These are phyloP conservation scores for Arthrobotrys pseudoclavata DNA, from an alignment of 2,329 filamentous ascomycete species.

Conservation along the genomic window DNA sequence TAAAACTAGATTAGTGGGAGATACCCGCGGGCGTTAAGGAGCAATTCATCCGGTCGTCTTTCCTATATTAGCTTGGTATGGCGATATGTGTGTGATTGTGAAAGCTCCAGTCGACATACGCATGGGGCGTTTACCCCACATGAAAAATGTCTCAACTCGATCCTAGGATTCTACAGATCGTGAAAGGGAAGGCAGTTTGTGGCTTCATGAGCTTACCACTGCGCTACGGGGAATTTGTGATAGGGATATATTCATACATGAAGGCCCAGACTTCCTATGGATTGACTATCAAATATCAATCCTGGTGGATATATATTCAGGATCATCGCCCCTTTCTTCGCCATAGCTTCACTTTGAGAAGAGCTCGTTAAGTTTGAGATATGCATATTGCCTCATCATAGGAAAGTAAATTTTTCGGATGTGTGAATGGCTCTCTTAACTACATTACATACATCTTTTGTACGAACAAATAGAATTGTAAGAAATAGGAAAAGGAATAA, in stretches of 20 bases:
- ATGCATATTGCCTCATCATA: background rate
- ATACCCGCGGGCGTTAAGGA: conserved; percentile 21
- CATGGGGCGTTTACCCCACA: conserved; percentile 25
- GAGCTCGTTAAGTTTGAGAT: conserved; percentile 17
- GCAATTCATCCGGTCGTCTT: conserved; percentile 22
- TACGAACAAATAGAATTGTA: conserved; percentile 35
- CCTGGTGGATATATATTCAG: conserved; percentile 21
- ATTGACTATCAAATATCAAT: background rate
- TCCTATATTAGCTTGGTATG: conserved; percentile 19
- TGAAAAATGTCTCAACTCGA: conserved; percentile 31
- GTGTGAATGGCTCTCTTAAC: conserved; percentile 20
- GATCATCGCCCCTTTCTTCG: conserved; percentile 15
- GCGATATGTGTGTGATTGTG: conserved; percentile 26
- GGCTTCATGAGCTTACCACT: background rate
- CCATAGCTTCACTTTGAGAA: conserved; percentile 5
- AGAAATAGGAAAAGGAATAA: conserved; percentile 62
- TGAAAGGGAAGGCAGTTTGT: conserved; percentile 8
- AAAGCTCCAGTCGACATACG: conserved; percentile 14
- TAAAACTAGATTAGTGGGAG: conserved; percentile 26
- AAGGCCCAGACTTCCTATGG: conserved; percentile 13
- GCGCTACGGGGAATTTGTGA: conserved; percentile 33
- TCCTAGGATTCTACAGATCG: conserved; percentile 14
- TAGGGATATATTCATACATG: conserved; percentile 15
- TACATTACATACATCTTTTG: conserved; percentile 29
- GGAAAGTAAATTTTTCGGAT: conserved; percentile 18